Conservation (phyloP, 345 rosid species). For the Eucalyptus erythrocorys region DNA sequence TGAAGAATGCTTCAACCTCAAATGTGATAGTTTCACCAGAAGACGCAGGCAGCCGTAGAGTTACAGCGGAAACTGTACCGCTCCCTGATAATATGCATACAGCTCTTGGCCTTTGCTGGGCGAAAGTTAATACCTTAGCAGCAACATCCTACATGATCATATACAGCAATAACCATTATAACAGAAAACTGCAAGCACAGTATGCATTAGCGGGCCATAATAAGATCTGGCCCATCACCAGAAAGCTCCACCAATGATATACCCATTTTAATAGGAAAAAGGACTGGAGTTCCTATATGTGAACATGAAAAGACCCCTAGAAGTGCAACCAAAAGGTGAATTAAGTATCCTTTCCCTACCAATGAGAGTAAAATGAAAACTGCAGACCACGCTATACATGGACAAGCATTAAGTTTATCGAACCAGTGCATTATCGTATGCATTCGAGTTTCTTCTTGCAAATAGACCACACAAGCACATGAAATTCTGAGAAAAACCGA, state of each 20-base stretch:
- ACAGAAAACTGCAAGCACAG: neutral
- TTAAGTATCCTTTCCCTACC: neutral
- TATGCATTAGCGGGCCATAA: neutral
- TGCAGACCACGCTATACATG: neutral
- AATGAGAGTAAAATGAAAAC: neutral
- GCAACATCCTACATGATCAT: conserved; percentile 60
- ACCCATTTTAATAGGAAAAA: neutral
- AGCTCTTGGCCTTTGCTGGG: conserved; percentile 92
- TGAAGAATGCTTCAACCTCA: conserved; percentile 50
- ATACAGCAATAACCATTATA: neutral
- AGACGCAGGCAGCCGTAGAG: conserved; percentile 73
- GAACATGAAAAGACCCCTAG: neutral
- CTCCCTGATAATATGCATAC: conserved; percentile 86
- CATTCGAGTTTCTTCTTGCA: neutral
- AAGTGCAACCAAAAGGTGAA: neutral
- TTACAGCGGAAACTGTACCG: conserved; percentile 82
- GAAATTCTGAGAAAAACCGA: neutral
- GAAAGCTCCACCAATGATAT: neutral
- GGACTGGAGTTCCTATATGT: neutral
- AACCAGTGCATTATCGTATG: neutral
- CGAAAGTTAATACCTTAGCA: conserved; percentile 59
- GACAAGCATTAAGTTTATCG: neutral
- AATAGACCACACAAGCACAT: neutral
- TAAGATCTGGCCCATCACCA: neutral
- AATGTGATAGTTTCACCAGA: conserved; percentile 40